A percentile compares a stretch with the other conserved stretches of the same genome.
Evolutionary conservation across 768 basidiomycete genomes (phyloP).

Genomic region (Crucibulum laeve): DNA sequence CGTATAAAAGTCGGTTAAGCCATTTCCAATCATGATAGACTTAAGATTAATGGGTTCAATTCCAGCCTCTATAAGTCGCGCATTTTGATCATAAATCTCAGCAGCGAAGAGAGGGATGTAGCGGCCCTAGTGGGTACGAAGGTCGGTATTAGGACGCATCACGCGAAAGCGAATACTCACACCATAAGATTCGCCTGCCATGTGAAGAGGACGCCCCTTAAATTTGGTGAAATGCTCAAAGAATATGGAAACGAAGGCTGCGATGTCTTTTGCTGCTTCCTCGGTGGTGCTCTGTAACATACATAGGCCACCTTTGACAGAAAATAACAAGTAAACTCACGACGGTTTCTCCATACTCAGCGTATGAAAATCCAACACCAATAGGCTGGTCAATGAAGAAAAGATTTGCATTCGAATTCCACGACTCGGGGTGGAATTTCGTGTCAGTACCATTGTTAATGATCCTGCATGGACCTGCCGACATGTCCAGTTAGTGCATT

Average conservation of each 20-base stretch:
- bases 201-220: slow-evolving; percentile 60
- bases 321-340: slow-evolving; percentile 36
- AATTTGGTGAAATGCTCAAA: slow-evolving; percentile 76
- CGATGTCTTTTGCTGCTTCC: slow-evolving; percentile 71
- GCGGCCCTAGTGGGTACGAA: too few species aligned
- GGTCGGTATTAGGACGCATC: too few species aligned
- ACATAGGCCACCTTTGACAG: neutral
- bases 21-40: slow-evolving; percentile 74
- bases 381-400: slow-evolving; percentile 62
- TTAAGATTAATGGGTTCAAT: slow-evolving; percentile 59
- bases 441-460: too few species aligned
- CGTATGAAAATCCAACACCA: slow-evolving; percentile 60
- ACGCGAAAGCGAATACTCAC: slow-evolving; percentile 26
- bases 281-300: slow-evolving; percentile 50
- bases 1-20: slow-evolving; percentile 52
- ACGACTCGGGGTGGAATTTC: too few species aligned
- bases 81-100: slow-evolving; percentile 73
- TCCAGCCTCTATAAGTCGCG: slow-evolving; percentile 42
- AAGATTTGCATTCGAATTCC: slow-evolving; percentile 64
- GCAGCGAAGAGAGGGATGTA: slow-evolving; percentile 75
- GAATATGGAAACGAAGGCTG: slow-evolving; percentile 74
- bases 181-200: slow-evolving; percentile 78
- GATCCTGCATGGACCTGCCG: slow-evolving; percentile 65
- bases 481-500: neutral
- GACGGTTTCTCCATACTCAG: slow-evolving; percentile 57